Conservation (phyloP, 306 rosid genomes). For the Hippophae tibetana region DNA sequence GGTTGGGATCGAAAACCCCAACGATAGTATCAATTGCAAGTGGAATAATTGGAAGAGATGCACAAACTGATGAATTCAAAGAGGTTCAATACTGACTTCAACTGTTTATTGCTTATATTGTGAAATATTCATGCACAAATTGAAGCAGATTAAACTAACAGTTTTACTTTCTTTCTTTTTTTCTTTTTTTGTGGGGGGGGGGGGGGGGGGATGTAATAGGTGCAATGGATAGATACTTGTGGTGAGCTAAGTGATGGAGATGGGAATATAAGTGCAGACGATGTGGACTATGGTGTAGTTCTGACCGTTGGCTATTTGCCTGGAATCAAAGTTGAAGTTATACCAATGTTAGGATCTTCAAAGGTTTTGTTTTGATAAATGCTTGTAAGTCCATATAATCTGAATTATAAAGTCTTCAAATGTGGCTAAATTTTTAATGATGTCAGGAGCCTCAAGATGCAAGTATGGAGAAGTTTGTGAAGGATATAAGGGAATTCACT, state of each 20-base stretch:
- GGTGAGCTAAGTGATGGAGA: neutral
- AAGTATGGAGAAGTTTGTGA: constrained; percentile 24
- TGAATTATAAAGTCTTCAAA: constrained; percentile 1
- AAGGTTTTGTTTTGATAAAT: neutral
- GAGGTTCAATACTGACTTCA: constrained; percentile 31
- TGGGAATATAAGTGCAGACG: neutral
- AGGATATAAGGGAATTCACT: constrained; percentile 28
- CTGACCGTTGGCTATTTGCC: neutral
- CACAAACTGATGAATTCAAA: constrained; percentile 35
- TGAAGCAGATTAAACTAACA: neutral
- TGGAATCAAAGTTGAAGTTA: neutral
- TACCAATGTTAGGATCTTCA: neutral
- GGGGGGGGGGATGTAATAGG: neutral
- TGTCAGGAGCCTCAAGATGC: constrained; percentile 16
- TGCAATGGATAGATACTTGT: neutral
- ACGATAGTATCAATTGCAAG: constrained; percentile 31
- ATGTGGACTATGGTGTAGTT: neutral
- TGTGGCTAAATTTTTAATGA: neutral
- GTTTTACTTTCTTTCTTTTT: neutral
- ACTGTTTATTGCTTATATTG: neutral
- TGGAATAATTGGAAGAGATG: constrained; percentile 58
- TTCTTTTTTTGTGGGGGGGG: neutral
- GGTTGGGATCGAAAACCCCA: constrained; percentile 36
- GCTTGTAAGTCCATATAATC: neutral
- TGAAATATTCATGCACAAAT: neutral